These are phyloP conservation scores for Penicillium glabrum DNA, from an alignment of 2,329 filamentous ascomycete genomes.

Conservation along the genomic window DNA sequence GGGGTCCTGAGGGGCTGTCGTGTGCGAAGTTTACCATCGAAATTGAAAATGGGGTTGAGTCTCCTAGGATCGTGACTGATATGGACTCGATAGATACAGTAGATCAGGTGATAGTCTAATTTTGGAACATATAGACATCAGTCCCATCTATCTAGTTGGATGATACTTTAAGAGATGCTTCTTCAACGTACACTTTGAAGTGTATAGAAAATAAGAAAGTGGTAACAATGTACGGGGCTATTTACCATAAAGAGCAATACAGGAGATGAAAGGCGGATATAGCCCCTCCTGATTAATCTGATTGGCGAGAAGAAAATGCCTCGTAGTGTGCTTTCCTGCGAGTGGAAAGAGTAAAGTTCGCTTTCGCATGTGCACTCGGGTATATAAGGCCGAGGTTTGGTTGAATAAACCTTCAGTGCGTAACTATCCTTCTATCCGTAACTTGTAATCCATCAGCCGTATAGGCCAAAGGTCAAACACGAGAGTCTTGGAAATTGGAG, in stretches of 20 bases:
- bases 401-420: neutral
- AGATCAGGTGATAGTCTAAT: neutral
- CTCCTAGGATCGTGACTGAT: neutral
- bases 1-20: conserved; percentile 5
- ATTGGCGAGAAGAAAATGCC: conserved; percentile 22
- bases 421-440: no score
- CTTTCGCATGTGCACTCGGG: neutral
- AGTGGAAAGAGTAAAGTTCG: neutral
- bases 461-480: no score
- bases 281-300: neutral
- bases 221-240: neutral
- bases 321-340: conserved; percentile 10
- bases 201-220: no score
- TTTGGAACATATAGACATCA: neutral
- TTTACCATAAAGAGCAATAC: neutral
- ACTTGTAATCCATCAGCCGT: no score
- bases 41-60: neutral
- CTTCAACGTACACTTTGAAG: no score
- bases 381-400: neutral
- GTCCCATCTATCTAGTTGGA: neutral
- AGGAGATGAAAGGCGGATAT: neutral
- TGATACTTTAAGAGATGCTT: no score
- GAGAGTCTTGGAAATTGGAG: no score
- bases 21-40: neutral
- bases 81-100: neutral